Conservation (phyloP, 345 rosid species). For the Citropsis articulata region DNA sequence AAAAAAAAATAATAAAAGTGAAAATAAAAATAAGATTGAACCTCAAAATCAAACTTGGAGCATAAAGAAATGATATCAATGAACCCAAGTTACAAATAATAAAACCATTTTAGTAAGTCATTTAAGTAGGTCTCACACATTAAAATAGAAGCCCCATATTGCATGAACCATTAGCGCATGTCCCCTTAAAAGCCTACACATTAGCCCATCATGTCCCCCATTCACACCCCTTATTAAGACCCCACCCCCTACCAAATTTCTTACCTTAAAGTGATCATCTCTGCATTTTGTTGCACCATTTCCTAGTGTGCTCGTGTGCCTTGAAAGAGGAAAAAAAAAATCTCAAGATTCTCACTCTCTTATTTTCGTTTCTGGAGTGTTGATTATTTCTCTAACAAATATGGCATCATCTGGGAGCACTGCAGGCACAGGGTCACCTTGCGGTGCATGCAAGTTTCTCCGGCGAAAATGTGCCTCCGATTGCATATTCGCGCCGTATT, state of each 20-base stretch:
- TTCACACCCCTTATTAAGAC: slow-evolving; percentile 1
- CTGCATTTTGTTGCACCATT: slow-evolving; percentile 34
- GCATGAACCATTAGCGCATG: slow-evolving; percentile 36
- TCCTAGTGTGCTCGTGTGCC: slow-evolving; percentile 50
- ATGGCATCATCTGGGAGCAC: slow-evolving; percentile 43
- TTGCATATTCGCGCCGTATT: slow-evolving; percentile 73
- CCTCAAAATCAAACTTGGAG: slow-evolving; percentile 20
- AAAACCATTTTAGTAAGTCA: slow-evolving; percentile 6
- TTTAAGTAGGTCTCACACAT: slow-evolving; percentile 1
- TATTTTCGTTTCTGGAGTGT: no score
- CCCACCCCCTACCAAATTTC: slow-evolving; percentile 7
- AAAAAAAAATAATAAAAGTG: slow-evolving; percentile 2
- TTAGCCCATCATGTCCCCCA: slow-evolving; percentile 30
- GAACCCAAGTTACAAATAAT: not conserved
- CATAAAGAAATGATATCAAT: not conserved
- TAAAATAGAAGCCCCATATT: not conserved
- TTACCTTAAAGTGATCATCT: not conserved
- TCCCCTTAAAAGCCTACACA: slow-evolving; percentile 43
- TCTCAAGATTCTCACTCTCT: not conserved
- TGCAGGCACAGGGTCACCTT: slow-evolving; percentile 44
- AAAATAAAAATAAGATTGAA: not conserved
- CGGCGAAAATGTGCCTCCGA: slow-evolving; percentile 64
- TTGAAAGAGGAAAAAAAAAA: not conserved
- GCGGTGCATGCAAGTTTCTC: slow-evolving; percentile 84
- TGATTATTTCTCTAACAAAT: not conserved